phyloP scores from a whole-genome alignment of 176 grass and related monocot genomes.

The Ensete glaucum region DNA sequence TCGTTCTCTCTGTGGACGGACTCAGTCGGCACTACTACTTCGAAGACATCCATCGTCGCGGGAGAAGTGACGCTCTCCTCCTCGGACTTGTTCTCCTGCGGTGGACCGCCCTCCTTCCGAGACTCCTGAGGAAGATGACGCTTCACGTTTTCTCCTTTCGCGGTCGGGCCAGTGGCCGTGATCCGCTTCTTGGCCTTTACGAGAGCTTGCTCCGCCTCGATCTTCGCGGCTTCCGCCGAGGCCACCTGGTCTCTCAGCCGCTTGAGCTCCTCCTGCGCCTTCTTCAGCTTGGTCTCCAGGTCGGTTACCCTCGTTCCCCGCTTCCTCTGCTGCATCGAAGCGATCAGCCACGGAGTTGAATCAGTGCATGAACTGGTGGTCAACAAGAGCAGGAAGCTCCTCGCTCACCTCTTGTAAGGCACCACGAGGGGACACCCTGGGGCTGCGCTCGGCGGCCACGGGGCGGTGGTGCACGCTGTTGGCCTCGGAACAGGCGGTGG shows the following conservation, averaged over 20 bases:
- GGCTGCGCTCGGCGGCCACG: constrained; percentile 41
- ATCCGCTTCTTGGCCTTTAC: constrained; percentile 52
- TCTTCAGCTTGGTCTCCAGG: constrained; percentile 62
- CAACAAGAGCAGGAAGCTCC: background rate
- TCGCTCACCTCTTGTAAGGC: constrained; percentile 51
- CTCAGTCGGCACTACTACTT: constrained; percentile 32
- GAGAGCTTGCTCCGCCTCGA: constrained; percentile 49
- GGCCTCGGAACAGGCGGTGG: constrained; percentile 34
- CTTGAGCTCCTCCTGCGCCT: constrained; percentile 49
- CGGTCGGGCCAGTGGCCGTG: background rate
- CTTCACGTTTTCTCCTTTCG: constrained; percentile 16
- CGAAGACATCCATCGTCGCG: constrained; percentile 62
- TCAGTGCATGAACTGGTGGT: background rate
- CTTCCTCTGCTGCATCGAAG: constrained; percentile 49
- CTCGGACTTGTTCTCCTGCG: background rate
- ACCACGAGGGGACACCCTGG: constrained; percentile 52
- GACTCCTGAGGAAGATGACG: constrained; percentile 8
- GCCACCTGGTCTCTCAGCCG: constrained; percentile 56
- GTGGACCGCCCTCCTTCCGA: background rate
- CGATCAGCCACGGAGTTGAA: background rate
- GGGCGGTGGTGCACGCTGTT: constrained; percentile 25
- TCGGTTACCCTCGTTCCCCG: constrained; percentile 39
- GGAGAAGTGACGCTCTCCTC: constrained; percentile 7
- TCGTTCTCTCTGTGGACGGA: constrained; percentile 24
- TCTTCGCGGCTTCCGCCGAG: constrained; percentile 46